Percentiles rank a stretch among this genome's conserved stretches.
Evolutionary conservation across 345 rosid species (phyloP).

Genomic region (Xanthoceras sorbifolium): DNA sequence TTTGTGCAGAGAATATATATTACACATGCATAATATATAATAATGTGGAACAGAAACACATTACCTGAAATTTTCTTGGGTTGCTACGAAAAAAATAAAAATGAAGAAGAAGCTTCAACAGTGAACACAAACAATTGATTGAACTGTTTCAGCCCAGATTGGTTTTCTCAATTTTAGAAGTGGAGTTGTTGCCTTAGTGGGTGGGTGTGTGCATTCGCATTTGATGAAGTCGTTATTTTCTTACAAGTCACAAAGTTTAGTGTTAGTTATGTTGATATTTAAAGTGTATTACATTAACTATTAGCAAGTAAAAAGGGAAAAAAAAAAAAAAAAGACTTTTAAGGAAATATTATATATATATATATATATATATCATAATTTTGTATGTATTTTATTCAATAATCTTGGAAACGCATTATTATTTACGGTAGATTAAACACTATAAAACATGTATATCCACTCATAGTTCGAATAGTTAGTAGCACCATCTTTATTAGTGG

Average conservation of each 20-base stretch:
- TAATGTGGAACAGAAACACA: neutral
- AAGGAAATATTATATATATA: too few relatives aligned
- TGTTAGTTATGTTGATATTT: neutral
- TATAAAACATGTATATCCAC: too few relatives aligned
- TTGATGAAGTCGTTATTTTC: neutral
- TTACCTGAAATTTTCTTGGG: slow-evolving; percentile 2
- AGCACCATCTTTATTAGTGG: too few relatives aligned
- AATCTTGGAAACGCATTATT: too few relatives aligned
- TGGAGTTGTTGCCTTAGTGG: neutral
- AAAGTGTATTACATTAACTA: neutral
- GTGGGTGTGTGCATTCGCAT: neutral
- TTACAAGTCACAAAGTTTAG: too few relatives aligned
- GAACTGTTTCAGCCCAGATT: neutral
- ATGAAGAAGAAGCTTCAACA: neutral
- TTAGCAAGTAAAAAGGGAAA: too few relatives aligned
- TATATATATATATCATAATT: too few relatives aligned
- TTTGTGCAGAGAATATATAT: neutral
- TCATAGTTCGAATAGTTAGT: too few relatives aligned
- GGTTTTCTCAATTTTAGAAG: neutral
- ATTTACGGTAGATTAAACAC: too few relatives aligned
- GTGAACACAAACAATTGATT: neutral
- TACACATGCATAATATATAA: too few relatives aligned
- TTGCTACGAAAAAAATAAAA: neutral
- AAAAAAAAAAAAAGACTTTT: too few relatives aligned
- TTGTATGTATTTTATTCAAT: too few relatives aligned